Evolutionary conservation across 345 rosid genomes (phyloP).

Genomic region (Punica granatum): DNA sequence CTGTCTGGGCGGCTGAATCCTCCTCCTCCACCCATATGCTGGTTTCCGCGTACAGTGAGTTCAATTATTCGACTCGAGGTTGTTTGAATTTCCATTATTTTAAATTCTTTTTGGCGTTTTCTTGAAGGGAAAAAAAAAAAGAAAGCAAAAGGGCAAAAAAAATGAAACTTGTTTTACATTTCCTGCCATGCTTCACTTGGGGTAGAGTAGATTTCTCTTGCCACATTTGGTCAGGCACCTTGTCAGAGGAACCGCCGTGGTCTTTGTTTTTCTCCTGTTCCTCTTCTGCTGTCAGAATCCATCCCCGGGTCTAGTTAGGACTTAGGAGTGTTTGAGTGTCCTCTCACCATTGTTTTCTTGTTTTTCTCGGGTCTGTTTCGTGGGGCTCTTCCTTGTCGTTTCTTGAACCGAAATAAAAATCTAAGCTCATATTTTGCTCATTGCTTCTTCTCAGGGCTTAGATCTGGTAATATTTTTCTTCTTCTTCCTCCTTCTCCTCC

Average conservation of each 20-base stretch:
- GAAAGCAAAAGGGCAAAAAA: no score
- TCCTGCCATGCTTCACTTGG: not conserved
- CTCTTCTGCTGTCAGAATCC: slow-evolving; percentile 3
- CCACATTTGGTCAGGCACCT: slow-evolving; percentile 10
- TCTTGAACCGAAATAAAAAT: slow-evolving; percentile 13
- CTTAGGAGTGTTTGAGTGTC: not conserved
- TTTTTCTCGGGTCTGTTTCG: slow-evolving; percentile 7
- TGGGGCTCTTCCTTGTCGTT: slow-evolving; percentile 23
- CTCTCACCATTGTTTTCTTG: not conserved
- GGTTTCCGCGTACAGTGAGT: not conserved
- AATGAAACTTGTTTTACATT: slow-evolving; percentile 1
- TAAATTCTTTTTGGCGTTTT: not conserved
- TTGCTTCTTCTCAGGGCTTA: slow-evolving; percentile 20
- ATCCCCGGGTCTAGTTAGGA: not conserved
- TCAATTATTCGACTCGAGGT: not conserved
- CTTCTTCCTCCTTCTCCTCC: slow-evolving; percentile 13
- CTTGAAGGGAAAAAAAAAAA: not conserved
- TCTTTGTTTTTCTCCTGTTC: not conserved
- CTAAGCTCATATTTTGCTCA: slow-evolving; percentile 13
- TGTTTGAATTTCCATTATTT: not conserved
- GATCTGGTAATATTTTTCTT: slow-evolving; percentile 24
- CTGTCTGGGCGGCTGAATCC: not conserved
- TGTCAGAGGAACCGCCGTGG: not conserved
- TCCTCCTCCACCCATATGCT: not conserved
- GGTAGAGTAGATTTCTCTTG: not conserved